Percentiles rank a stretch among this genome's conserved stretches.
phyloP scores from a whole-genome alignment of 2,329 filamentous ascomycete genomes.

The Arthrobotrys iridis region DNA sequence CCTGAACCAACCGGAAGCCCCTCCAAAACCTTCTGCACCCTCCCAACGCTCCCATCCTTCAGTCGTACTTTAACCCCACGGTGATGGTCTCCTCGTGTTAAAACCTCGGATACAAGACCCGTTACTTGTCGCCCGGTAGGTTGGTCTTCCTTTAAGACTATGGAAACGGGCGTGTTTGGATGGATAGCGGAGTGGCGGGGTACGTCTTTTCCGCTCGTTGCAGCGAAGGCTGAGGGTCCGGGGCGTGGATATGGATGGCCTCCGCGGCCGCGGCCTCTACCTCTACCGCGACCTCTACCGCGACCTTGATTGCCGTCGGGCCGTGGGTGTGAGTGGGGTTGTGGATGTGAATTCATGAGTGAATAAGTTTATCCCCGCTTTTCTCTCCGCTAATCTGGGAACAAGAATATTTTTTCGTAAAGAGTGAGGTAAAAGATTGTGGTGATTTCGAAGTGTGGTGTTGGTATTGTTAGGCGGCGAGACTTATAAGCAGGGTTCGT shows the following conservation, averaged over 20 bases:
- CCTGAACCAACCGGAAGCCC: constrained; percentile 41
- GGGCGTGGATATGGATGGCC: constrained; percentile 55
- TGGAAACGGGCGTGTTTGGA: constrained; percentile 73
- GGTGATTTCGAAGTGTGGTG: too few relatives aligned
- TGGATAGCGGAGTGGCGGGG: constrained; percentile 67
- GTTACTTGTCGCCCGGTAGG: constrained; percentile 76
- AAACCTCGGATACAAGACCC: constrained; percentile 73
- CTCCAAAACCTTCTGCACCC: constrained; percentile 72
- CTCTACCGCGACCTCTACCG: neutral
- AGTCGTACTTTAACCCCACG: constrained; percentile 82
- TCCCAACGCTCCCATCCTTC: constrained; percentile 74
- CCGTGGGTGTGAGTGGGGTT: neutral
- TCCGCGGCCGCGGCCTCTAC: constrained; percentile 37
- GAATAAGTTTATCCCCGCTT: neutral
- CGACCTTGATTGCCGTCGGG: neutral
- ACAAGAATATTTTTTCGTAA: too few relatives aligned
- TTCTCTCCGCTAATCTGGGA: too few relatives aligned
- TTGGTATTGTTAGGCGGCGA: too few relatives aligned
- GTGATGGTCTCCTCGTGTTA: constrained; percentile 79
- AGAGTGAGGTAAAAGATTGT: too few relatives aligned
- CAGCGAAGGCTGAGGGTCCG: constrained; percentile 59
- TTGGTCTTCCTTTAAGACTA: constrained; percentile 80
- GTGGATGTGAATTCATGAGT: constrained; percentile 1
- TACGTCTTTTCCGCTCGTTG: constrained; percentile 60
- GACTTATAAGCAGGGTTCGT: too few relatives aligned